Base-by-base conservation (phyloP, 495 filamentous ascomycete species). In the Podospora pseudopauciseta region DNA sequence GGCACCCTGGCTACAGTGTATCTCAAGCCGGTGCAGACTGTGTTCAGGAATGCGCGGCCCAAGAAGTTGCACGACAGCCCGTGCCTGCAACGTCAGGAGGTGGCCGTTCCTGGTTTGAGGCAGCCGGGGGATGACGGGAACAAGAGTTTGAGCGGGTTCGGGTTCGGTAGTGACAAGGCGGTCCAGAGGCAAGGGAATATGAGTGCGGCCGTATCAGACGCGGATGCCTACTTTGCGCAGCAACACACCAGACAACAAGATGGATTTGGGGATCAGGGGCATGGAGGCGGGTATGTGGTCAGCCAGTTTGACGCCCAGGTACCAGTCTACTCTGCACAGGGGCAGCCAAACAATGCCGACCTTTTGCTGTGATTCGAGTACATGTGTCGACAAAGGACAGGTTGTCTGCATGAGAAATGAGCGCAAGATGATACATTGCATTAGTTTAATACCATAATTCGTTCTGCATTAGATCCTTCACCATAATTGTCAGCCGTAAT, bases 1-100 rank as follows among this genome's bases (percentile, higher is more conserved):
- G 96, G 96, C 70, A 99, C 95, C 0, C 85, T 98, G 3, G 94
- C 95, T 6, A 98, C 95, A 4, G 93, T 99, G 65, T 99, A 99
- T 76, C 87, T 98, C 30, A 98, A 98, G 77, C 96, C 95, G 5
- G 95, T 98, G 5, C 91, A 97, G 73, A 93, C 96, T 64, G 94
- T 99, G n/a, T 98, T 99, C 85, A 88, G 95, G 63, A 88, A 89
- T 53, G 95, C 95, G 19, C 87, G 95, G 18, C 89, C 91, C 3
- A 84, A 92, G 27, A 86, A 88, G 23, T 84, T 98, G 2, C 80
- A 86, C 54, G 92, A 94, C 54, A 91, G 87, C 9, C 95, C 95
- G 0, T 93, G 93, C 0, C 82, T 99, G 53, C 95, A 97, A 79
- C 87, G 87, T 68, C 80, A 88, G 59, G 78, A 77, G 16, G 74